phyloP scores from a whole-genome alignment of 768 basidiomycete genomes.

The Phylloporus arenicola region DNA sequence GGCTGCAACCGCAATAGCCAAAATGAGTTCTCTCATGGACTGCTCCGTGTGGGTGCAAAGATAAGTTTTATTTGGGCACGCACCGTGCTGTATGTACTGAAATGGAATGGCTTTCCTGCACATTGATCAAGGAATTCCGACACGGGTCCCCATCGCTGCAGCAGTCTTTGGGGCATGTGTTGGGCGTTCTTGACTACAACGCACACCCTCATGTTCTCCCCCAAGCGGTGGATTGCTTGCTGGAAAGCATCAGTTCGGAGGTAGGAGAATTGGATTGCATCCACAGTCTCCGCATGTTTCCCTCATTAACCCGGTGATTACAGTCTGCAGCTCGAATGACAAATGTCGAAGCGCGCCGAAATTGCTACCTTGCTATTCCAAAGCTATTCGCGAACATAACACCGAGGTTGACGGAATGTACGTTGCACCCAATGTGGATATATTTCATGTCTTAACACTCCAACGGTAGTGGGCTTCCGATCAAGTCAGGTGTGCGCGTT shows the following conservation, averaged over 20 bases:
- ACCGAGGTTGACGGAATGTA: conserved; percentile 42
- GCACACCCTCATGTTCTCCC: conserved; percentile 47
- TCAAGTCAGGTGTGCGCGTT: conserved; percentile 42
- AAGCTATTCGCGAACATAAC: conserved; percentile 44
- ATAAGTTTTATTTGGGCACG: conserved; percentile 47
- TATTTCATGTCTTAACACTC: conserved; percentile 8
- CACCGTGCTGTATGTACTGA: conserved; percentile 12
- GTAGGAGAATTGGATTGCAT: conserved; percentile 34
- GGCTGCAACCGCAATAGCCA: conserved; percentile 63
- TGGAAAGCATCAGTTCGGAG: conserved; percentile 51
- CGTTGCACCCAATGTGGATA: conserved; percentile 21
- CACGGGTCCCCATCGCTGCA: conserved; percentile 50
- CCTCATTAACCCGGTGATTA: conserved; percentile 18
- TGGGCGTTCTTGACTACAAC: conserved; percentile 67
- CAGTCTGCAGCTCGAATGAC: conserved; percentile 32
- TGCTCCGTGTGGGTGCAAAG: conserved; percentile 60
- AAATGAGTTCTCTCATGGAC: conserved; percentile 65
- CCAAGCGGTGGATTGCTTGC: conserved; percentile 52
- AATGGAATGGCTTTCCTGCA: conserved; percentile 28
- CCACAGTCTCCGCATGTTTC: conserved; percentile 20
- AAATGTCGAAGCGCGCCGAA: conserved; percentile 57
- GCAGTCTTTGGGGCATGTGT: conserved; percentile 65
- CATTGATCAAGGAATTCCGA: conserved; percentile 60
- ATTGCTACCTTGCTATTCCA: conserved; percentile 43
- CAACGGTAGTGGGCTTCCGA: conserved; percentile 40